Conservation (phyloP, 441 rosid genomes). For the Gossypium gossypioides region DNA sequence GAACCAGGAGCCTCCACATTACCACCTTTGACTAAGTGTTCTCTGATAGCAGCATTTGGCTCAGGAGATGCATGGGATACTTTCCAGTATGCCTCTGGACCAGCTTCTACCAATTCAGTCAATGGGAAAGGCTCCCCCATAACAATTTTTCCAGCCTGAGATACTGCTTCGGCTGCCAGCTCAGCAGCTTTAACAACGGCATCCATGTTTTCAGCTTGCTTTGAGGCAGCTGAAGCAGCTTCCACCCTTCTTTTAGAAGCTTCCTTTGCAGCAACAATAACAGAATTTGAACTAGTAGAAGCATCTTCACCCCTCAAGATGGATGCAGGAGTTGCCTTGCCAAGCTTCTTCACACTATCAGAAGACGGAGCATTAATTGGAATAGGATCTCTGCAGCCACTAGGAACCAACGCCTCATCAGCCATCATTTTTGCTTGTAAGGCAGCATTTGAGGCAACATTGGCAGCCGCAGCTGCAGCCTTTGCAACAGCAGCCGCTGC, state of each 20-base stretch:
- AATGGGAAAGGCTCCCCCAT: slow-evolving; percentile 69
- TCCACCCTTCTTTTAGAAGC: slow-evolving; percentile 82
- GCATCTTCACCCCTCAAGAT: slow-evolving; percentile 50
- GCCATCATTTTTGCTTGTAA: slow-evolving; percentile 91
- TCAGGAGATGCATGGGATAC: slow-evolving; percentile 37
- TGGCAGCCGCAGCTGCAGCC: slow-evolving; percentile 96
- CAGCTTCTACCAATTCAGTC: slow-evolving; percentile 55
- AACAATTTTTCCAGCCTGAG: slow-evolving; percentile 90
- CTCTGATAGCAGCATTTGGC: slow-evolving; percentile 22
- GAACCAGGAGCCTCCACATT: slow-evolving; percentile 18
- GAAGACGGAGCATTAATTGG: slow-evolving; percentile 24
- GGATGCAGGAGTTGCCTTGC: slow-evolving; percentile 50
- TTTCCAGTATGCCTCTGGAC: slow-evolving; percentile 70
- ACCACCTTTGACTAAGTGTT: slow-evolving; percentile 17
- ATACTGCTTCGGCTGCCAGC: slow-evolving; percentile 87
- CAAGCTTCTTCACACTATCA: slow-evolving; percentile 27
- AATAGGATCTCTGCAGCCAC: slow-evolving; percentile 19
- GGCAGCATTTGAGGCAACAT: slow-evolving; percentile 88
- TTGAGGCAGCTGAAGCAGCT: slow-evolving; percentile 87
- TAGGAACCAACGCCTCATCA: slow-evolving; percentile 56
- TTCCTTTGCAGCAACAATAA: slow-evolving; percentile 76
- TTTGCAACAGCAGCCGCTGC: slow-evolving; percentile 94
- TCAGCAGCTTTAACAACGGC: slow-evolving; percentile 92
- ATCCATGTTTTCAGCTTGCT: slow-evolving; percentile 89
- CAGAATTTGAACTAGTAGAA: slow-evolving; percentile 45